Conservation (phyloP, 73 alveolate species). For the Paramecium primaurelia region DNA sequence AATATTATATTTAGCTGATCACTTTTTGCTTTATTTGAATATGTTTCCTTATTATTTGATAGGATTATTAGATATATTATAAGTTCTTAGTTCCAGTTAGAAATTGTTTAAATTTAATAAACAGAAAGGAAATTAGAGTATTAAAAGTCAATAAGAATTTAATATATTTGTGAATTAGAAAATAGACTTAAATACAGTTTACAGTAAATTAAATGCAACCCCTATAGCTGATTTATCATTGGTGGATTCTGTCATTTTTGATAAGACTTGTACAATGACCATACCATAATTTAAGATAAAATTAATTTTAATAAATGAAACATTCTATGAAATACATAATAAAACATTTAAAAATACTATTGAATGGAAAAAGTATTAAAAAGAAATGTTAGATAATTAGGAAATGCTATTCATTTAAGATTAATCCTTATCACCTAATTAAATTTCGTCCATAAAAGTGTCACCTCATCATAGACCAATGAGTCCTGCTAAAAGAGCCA, state of each 20-base stretch:
- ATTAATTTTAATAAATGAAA: background rate
- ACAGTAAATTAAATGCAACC: background rate
- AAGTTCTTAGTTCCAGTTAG: background rate
- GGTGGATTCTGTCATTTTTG: constrained; percentile 26
- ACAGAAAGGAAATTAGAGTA: background rate
- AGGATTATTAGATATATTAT: background rate
- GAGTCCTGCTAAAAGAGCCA: constrained; percentile 11
- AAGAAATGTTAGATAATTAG: background rate
- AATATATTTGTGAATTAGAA: background rate
- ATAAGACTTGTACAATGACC: constrained; percentile 31
- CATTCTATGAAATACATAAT: background rate
- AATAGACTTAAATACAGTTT: background rate
- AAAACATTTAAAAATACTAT: constrained; percentile 17
- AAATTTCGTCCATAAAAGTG: constrained; percentile 15
- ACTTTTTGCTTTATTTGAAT: background rate
- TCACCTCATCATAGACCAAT: constrained; percentile 14
- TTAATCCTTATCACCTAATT: background rate
- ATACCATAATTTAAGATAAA: background rate
- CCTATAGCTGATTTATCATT: constrained; percentile 27
- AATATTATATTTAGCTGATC: background rate
- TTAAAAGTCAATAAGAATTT: background rate
- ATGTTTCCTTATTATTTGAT: constrained; percentile 4
- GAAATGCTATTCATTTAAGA: background rate
- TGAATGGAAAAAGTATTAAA: constrained; percentile 20
- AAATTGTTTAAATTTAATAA: background rate